Evolutionary conservation across 2,329 filamentous ascomycete genomes (phyloP), one percentile per base, ranked within the genome.

Genomic region (Hypoxylon rubiginosum): DNA sequence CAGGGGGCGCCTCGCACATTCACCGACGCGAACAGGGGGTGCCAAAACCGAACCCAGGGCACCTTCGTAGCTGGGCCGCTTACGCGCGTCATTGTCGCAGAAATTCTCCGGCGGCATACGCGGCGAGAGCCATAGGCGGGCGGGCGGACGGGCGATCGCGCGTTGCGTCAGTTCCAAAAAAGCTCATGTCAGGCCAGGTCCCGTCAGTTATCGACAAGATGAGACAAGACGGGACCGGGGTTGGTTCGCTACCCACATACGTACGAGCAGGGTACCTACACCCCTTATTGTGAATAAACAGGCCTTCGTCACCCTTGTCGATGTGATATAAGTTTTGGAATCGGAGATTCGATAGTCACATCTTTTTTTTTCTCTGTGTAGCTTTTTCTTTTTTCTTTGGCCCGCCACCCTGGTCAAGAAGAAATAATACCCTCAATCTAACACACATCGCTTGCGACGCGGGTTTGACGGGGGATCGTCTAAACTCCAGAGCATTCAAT

Each of bases 51-150:
- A 43, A 21, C 7, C n/a, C n/a, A 21, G 8, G 39, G n/a, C 6
- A 11, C 39, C 9, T 43, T 21, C n/a, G 45, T 28, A 48, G 21
- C 19, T 26, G 24, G 39, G 61, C 55, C 50, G 46, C 50, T 41
- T 58, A 59, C 43, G 61, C 55, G 57, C 61, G 48, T 52, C 55
- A 53, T 55, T 11, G n/a, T 43, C 39, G 39, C 39, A 21, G 17
- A 36, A 56, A 48, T 21, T 64, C 45, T 60, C 62, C 62, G 57
- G 46, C 41, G 52, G 62, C 62, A 53, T 53, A 26, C 50, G 56
- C 45, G 56, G 51, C 56, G 50, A 26, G 52, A 8, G 46, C 9
- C 11, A 17, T 6, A 19, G 13, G 46, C 26, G 45, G 45, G 10
- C 45, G 24, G 45, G 21, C 15, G 46, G 46, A 13, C 46, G 46